A percentile compares a stretch with the other conserved stretches of the same genome.
Conservation (phyloP, 768 basidiomycete species). For the Lepiota subincarnata region DNA sequence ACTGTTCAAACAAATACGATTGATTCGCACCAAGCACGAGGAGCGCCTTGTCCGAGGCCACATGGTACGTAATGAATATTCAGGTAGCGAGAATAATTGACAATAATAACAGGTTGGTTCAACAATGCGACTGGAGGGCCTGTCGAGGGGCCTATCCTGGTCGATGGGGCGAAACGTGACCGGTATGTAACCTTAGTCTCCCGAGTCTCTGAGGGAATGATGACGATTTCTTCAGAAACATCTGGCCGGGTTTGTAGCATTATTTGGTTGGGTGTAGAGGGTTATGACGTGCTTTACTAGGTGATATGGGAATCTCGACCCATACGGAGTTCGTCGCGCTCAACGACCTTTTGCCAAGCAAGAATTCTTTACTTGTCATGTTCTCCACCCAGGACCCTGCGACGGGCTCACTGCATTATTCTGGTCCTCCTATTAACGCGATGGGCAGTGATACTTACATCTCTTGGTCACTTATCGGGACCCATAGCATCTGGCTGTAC, state of each 20-base stretch:
- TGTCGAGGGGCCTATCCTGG: slow-evolving; percentile 45
- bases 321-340: slow-evolving; percentile 33
- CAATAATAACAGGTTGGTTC: slow-evolving; percentile 32
- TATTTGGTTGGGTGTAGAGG: background rate
- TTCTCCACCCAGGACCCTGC: slow-evolving; percentile 40
- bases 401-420: slow-evolving; percentile 10
- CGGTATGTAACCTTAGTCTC: slow-evolving; percentile 24
- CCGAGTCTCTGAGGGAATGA: background rate
- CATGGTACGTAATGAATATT: slow-evolving; percentile 12
- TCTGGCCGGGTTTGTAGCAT: slow-evolving; percentile 7
- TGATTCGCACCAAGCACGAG: slow-evolving; percentile 30
- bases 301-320: slow-evolving; percentile 40
- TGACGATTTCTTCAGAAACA: background rate
- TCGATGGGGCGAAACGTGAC: slow-evolving; percentile 52
- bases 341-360: slow-evolving; percentile 33
- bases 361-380: slow-evolving; percentile 47
- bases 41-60: slow-evolving; percentile 25
- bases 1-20: slow-evolving; percentile 50
- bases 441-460: slow-evolving; percentile 38
- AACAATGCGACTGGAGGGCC: slow-evolving; percentile 46
- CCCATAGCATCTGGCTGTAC: slow-evolving; percentile 39
- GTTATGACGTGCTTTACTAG: slow-evolving; percentile 13
- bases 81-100: background rate
- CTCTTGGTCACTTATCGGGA: slow-evolving; percentile 45
- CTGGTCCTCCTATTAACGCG: slow-evolving; percentile 9